phyloP scores from a whole-genome alignment of 176 grass and related monocot genomes.

The Chloris gayana region DNA sequence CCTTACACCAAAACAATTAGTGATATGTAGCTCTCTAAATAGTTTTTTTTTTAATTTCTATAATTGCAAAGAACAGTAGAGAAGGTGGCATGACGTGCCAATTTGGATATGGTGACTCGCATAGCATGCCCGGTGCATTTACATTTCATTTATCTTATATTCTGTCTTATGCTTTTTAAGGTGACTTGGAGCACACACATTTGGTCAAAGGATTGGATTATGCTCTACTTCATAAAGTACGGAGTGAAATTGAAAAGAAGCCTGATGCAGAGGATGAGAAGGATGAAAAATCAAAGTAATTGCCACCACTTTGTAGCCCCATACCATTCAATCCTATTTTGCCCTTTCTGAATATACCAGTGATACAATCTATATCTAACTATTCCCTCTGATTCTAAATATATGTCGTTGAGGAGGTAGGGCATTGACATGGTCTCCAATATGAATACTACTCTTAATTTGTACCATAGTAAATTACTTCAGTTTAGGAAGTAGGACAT shows the following conservation, averaged over 20 bases:
- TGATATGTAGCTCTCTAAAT: neutral
- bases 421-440: neutral
- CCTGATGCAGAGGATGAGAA: slow-evolving; percentile 85
- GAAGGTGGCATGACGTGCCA: neutral
- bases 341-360: neutral
- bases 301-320: slow-evolving; percentile 1
- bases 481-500: no score
- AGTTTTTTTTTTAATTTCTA: neutral
- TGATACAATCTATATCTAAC: neutral
- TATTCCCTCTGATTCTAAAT: neutral
- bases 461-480: no score
- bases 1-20: neutral
- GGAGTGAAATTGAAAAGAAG: slow-evolving; percentile 99
- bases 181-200: slow-evolving; percentile 98
- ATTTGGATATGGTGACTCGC: neutral
- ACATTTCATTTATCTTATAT: slow-evolving; percentile 7
- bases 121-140: neutral
- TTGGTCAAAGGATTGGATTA: slow-evolving; percentile 99
- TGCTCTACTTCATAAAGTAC: slow-evolving; percentile 97
- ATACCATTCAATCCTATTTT: neutral
- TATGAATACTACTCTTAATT: no score
- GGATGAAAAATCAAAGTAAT: slow-evolving; percentile 76
- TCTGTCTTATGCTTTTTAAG: slow-evolving; percentile 54
- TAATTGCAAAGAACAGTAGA: neutral
- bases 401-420: neutral